phyloP scores from a whole-genome alignment of 2,329 filamentous ascomycete species.

The Nigrograna mackinnonii region DNA sequence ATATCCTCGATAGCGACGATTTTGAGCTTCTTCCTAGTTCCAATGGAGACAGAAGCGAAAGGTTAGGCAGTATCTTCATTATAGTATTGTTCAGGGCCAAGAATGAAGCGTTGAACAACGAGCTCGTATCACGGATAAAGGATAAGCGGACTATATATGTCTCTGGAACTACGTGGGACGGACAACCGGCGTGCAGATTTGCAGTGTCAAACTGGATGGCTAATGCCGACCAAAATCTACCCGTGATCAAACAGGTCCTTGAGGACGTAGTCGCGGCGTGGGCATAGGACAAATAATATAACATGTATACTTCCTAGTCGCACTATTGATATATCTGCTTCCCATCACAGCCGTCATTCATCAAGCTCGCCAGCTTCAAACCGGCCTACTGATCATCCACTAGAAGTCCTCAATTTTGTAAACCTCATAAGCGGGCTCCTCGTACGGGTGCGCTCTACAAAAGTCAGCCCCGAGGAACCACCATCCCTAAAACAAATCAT shows the following conservation, averaged over 20 bases:
- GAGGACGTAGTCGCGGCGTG: conserved; percentile 33
- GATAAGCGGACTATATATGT: conserved; percentile 75
- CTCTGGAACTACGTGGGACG: conserved; percentile 78
- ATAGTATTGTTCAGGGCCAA: conserved; percentile 79
- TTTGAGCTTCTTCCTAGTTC: conserved; percentile 68
- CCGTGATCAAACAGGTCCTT: conserved; percentile 67
- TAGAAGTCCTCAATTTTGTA: conserved; percentile 50
- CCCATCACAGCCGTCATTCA: not conserved
- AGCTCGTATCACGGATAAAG: conserved; percentile 75
- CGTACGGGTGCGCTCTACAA: conserved; percentile 49
- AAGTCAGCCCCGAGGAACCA: conserved; percentile 4
- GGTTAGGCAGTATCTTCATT: conserved; percentile 63
- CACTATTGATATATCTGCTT: not conserved
- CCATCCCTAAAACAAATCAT: conserved; percentile 1
- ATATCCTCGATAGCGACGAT: conserved; percentile 61
- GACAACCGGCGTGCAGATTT: conserved; percentile 74
- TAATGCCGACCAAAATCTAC: conserved; percentile 68
- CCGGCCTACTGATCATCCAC: too few species aligned
- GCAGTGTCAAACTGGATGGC: conserved; percentile 87
- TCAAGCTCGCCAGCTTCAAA: not conserved
- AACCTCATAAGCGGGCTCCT: conserved; percentile 50
- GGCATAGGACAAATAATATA: conserved; percentile 3
- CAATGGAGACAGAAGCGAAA: conserved; percentile 40
- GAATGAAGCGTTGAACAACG: conserved; percentile 64
- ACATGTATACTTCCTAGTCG: not conserved